These are phyloP conservation scores for Sarocladium strictum DNA, from an alignment of 2,329 filamentous ascomycete genomes.

Conservation along the genomic window DNA sequence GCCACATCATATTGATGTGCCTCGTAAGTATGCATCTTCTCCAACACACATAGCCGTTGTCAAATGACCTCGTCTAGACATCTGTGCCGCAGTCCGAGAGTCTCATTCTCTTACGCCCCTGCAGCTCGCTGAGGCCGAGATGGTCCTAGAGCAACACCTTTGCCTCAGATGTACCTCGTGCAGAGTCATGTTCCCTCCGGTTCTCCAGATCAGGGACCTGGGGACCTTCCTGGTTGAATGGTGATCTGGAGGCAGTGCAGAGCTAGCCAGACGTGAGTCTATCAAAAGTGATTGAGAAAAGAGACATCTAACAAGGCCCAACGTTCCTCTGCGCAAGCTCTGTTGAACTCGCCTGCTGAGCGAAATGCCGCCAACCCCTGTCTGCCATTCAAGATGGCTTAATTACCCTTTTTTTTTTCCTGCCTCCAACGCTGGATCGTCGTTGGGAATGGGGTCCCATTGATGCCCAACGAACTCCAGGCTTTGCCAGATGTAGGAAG, in stretches of 20 bases:
- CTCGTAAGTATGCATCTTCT: not conserved
- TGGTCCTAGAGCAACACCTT: too few relatives aligned
- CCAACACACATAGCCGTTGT: too few relatives aligned
- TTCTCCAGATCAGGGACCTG: not conserved
- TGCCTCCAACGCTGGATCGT: not conserved
- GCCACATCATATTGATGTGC: not conserved
- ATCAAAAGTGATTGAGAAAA: conserved; percentile 5
- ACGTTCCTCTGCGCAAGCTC: not conserved
- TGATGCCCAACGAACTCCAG: conserved; percentile 3
- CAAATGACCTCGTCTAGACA: too few relatives aligned
- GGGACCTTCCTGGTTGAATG: too few relatives aligned
- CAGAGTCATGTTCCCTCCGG: not conserved
- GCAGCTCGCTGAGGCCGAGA: too few relatives aligned
- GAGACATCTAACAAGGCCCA: not conserved
- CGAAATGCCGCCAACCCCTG: not conserved
- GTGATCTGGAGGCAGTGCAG: not conserved
- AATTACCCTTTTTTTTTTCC: not conserved
- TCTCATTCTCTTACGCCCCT: too few relatives aligned
- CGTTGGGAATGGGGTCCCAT: not conserved
- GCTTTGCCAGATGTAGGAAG: not conserved
- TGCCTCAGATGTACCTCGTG: too few relatives aligned
- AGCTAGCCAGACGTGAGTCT: not conserved
- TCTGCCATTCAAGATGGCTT: not conserved
- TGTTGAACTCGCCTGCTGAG: not conserved
- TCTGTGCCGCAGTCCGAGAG: too few relatives aligned